Evolutionary conservation across 179 eudicot species (phyloP), one percentile per base, ranked within the genome.

Genomic region (Spergularia azorica): DNA sequence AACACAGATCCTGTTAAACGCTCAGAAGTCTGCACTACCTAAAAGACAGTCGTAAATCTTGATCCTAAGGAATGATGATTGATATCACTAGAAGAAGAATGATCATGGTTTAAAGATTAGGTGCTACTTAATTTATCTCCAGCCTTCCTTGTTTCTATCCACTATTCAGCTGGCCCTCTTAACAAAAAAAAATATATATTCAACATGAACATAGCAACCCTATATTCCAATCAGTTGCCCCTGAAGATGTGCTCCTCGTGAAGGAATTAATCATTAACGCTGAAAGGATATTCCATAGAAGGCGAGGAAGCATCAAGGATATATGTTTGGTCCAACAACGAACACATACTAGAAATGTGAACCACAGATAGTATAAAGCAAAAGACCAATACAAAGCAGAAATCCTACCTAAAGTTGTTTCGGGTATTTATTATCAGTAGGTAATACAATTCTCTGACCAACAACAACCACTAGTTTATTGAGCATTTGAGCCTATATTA

Each of bases 311-410:
- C 71, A 46, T 67, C 11, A 67, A 67, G 21, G 55, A 43, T 46
- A 43, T 2, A 48, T n/a, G 46, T 48, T 68, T 18, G 72, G 39
- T 68, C 38, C 54, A 20, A 68, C 38, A 68, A 68, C 38, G 13
- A 61, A 12, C 13, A 15, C 13, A 68, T 26, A 43, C 9, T 43
- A 12, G 12, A 4, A 51, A 9, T 65, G 14, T 4, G n/a, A 54
- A 70, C 73, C 54, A 70, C 46, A 26, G 54, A 56, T 14, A 70
- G 46, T 61, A 60, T 54, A 70, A 54, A 70, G 48, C 73, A 70
- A 52, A 43, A 70, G 38, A 54, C 20, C 73, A 52, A 5, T 54
- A 52, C 26, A 32, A 14, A 8, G 15, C 48, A 43, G 13, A n/a
- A 32, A 56, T 69, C 20, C 41, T 50, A 67, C 17, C 58, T 5